Evolutionary conservation across 768 basidiomycete species (phyloP), one percentile per base, ranked within the genome.

Genomic region (Tricholoma matsutake): DNA sequence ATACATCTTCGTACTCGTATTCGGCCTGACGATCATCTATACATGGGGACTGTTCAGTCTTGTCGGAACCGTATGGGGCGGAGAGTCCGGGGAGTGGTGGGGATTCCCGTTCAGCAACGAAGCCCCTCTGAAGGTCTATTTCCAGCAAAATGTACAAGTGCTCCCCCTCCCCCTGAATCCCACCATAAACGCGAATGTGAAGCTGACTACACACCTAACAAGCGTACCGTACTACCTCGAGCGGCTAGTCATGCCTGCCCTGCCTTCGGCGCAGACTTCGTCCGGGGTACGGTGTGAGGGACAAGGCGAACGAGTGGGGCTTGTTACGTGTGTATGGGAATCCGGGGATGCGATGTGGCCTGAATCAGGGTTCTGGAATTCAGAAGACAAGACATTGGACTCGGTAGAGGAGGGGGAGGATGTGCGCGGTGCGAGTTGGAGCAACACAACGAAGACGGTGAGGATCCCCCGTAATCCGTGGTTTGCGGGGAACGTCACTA

Each of bases 71-170:
- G 47, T 1, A 60, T 2, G 56, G 49, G 56, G 60, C 32, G 13
- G 5, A 25, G 20, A 22, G 43, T 53, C 58, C 8, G 28, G 20
- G 35, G 20, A 56, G 16, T 32, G 79, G 69, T 59, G 79, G 6
- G 75, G 71, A 6, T 85, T 86, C 73, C 91, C 91, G 0, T 92
- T 93, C 76, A 81, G 82, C 14, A 72, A 77, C 41, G 70, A 80
- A 20, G 71, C 81, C 4, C 90, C 89, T 0, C 73, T 92, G 67
- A 91, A 90, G 63, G 72, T 91, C 1, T 90, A 79, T 72, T 93
- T 92, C 78, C 79, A 79, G 54, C 91, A 92, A 68, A 76, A 68
- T 1, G 75, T 91, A 6, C 13, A 43, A 6, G 28, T 57, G 16
- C 76, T 74, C 2, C 65, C 67, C 5, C 31, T 56, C 2, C 37